These are phyloP conservation scores for Asclepias syriaca DNA, from an alignment of 257 asterid species.

Conservation along the genomic window DNA sequence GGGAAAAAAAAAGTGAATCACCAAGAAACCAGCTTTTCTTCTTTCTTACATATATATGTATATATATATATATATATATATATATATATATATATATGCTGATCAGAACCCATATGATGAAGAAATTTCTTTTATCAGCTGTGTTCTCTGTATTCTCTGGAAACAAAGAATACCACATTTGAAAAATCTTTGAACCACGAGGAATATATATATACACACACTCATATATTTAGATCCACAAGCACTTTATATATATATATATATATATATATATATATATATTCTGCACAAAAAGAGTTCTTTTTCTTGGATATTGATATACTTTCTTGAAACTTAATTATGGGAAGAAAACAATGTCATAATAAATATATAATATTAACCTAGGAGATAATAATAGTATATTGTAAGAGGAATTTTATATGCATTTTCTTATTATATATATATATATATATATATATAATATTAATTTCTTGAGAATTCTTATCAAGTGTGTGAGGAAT, in stretches of 20 bases:
- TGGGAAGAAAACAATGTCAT: no score
- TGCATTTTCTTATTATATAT: background rate
- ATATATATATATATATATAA: background rate
- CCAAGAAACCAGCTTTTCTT: background rate
- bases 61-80: no score
- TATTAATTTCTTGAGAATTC: background rate
- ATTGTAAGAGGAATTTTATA: background rate
- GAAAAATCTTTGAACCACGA: background rate
- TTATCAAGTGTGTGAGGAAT: slow-evolving; percentile 11
- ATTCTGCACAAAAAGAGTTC: no score
- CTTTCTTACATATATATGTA: background rate
- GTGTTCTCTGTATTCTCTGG: background rate
- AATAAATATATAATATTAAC: no score
- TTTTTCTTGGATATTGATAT: background rate
- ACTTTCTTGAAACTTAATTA: no score
- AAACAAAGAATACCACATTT: background rate
- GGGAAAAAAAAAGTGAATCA: background rate
- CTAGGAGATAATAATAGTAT: no score
- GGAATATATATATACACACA: no score
- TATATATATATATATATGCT: no score
- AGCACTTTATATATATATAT: no score
- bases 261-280: no score
- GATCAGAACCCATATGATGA: background rate
- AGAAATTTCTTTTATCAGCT: background rate
- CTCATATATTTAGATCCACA: background rate